Evolutionary conservation across 1,139 yeast genomes (phyloP).

Genomic region (Yamadazyma atmosphaerica): DNA sequence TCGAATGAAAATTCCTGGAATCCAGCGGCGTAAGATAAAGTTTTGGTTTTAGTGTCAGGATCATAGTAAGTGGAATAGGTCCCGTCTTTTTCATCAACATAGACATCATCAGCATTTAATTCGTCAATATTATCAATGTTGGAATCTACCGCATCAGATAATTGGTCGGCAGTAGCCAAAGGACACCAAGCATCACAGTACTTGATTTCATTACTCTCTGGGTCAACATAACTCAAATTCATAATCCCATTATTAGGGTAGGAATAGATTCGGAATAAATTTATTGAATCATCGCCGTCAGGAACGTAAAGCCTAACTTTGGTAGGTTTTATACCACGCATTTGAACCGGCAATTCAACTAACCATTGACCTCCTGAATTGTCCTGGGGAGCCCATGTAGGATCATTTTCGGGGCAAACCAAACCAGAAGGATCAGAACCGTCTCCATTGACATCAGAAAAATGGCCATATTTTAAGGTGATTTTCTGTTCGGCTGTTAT

Average conservation of each 20-base stretch:
- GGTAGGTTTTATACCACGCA: constrained; percentile 61
- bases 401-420: constrained; percentile 56
- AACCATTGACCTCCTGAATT: constrained; percentile 67
- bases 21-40: constrained; percentile 46
- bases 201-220: constrained; percentile 52
- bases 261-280: constrained; percentile 70
- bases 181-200: constrained; percentile 93
- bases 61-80: constrained; percentile 39
- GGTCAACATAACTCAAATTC: constrained; percentile 87
- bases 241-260: constrained; percentile 85
- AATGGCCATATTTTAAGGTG: constrained; percentile 60
- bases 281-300: constrained; percentile 52
- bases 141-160: constrained; percentile 23
- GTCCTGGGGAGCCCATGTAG: constrained; percentile 57
- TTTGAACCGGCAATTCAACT: constrained; percentile 57
- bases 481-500: constrained; percentile 66
- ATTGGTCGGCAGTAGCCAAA: constrained; percentile 34
- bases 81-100: constrained; percentile 36
- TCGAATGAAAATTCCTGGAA: constrained; percentile 84
- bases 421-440: constrained; percentile 38
- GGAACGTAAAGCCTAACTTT: constrained; percentile 74
- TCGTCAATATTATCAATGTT: constrained; percentile 23
- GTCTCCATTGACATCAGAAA: constrained; percentile 54
- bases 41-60: constrained; percentile 42
- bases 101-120: constrained; percentile 24